Conservation (phyloP, 1,284 basidiomycete genomes). For the Agaricales sp. region DNA sequence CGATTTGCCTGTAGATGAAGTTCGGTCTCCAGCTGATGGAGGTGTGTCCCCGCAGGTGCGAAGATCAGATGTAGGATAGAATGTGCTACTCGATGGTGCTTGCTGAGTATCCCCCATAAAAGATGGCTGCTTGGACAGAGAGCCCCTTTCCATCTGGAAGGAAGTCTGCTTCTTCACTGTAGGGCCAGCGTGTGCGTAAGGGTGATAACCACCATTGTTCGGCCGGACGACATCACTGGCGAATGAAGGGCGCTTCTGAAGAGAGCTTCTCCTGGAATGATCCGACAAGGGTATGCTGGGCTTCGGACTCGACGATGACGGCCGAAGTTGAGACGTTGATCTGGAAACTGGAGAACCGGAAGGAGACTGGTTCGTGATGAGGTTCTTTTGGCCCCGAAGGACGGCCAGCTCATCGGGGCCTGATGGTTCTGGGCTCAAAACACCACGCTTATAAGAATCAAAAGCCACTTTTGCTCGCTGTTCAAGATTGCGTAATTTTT, state of each 20-base stretch:
- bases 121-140: too few species aligned
- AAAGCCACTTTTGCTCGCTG: slow-evolving; percentile 10
- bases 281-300: background rate
- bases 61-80: background rate
- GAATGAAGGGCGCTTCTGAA: background rate
- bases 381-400: slow-evolving; percentile 24
- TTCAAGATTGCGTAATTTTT: slow-evolving; percentile 8
- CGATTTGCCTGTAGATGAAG: too few species aligned
- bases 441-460: too few species aligned
- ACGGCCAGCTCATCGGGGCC: slow-evolving; percentile 25
- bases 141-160: too few species aligned
- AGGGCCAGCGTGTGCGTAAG: background rate
- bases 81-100: background rate
- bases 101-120: too few species aligned
- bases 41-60: background rate
- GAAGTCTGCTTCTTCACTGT: background rate
- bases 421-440: slow-evolving; percentile 4
- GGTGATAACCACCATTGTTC: background rate
- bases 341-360: slow-evolving; percentile 13
- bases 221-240: background rate
- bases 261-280: background rate
- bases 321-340: background rate
- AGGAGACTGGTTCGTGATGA: slow-evolving; percentile 22
- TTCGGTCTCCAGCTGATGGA: background rate
- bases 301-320: background rate